phyloP scores from a whole-genome alignment of 2,329 filamentous ascomycete species.

The Grosmannia huntii region DNA sequence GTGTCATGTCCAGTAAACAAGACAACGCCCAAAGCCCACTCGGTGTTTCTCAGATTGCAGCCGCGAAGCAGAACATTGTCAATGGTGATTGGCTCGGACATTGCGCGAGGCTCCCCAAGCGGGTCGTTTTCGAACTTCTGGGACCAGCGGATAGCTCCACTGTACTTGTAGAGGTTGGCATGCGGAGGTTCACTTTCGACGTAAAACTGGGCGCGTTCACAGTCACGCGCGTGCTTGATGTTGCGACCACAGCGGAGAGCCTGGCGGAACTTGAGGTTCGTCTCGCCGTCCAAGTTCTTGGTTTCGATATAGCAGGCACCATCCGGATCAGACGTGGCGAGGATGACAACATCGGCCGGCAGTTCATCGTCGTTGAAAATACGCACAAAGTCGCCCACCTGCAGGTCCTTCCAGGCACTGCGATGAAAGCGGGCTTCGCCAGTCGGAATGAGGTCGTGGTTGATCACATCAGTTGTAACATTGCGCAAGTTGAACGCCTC shows the following conservation, averaged over 20 bases:
- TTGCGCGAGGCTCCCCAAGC: constrained; percentile 52
- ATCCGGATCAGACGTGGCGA: constrained; percentile 87
- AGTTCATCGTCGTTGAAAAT: constrained; percentile 94
- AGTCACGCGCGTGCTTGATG: constrained; percentile 81
- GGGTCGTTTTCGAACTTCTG: constrained; percentile 53
- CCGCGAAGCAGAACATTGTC: constrained; percentile 92
- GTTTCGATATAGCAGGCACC: constrained; percentile 96
- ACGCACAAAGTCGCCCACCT: constrained; percentile 92
- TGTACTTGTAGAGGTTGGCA: constrained; percentile 92
- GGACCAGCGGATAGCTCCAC: constrained; percentile 74
- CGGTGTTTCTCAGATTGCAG: constrained; percentile 86
- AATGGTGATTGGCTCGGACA: constrained; percentile 87
- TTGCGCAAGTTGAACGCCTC: constrained; percentile 22
- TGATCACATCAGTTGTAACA: constrained; percentile 51
- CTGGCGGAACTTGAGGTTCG: constrained; percentile 89
- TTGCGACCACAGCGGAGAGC: constrained; percentile 74
- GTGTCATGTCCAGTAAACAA: constrained; percentile 92
- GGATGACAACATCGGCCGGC: constrained; percentile 81
- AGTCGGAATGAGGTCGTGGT: constrained; percentile 50
- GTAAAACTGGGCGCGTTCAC: constrained; percentile 74
- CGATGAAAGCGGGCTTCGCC: constrained; percentile 79
- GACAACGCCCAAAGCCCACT: constrained; percentile 88
- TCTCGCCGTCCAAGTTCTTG: constrained; percentile 95
- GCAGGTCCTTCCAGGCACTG: constrained; percentile 88
- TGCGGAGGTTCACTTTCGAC: constrained; percentile 88